These are phyloP conservation scores for Creolimax fragrantissima DNA, from an alignment of 78 protist genomes.

Conservation along the genomic window DNA sequence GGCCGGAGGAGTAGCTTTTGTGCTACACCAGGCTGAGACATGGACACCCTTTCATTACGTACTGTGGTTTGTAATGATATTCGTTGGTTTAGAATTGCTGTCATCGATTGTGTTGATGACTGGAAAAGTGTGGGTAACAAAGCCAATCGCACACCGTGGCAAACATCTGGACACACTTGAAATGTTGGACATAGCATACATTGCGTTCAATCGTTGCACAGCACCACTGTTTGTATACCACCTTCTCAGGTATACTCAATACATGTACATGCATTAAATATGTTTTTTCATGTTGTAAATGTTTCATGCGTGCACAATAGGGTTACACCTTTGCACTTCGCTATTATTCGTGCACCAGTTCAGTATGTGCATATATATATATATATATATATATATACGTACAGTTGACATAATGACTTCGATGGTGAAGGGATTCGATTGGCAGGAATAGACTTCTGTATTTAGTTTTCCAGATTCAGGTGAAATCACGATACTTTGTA, in stretches of 20 bases:
- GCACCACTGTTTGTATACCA: conserved; percentile 5
- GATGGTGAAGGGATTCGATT: too few relatives aligned
- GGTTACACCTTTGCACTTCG: not conserved
- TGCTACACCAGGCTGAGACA: not conserved
- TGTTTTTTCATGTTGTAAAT: too few relatives aligned
- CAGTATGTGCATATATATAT: too few relatives aligned
- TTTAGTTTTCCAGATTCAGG: too few relatives aligned
- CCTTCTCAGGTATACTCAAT: not conserved
- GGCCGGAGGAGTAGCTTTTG: not conserved
- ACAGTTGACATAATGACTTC: too few relatives aligned
- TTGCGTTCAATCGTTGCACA: not conserved
- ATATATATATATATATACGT: too few relatives aligned
- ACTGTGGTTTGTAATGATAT: not conserved
- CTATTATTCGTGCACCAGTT: not conserved
- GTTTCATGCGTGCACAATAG: too few relatives aligned
- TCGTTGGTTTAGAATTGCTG: not conserved
- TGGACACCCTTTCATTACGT: not conserved
- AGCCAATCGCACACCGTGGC: not conserved
- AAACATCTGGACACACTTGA: not conserved
- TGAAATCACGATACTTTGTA: not conserved
- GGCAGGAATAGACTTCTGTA: too few relatives aligned
- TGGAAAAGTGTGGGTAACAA: not conserved
- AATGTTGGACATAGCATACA: not conserved
- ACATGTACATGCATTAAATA: too few relatives aligned
- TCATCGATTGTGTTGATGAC: not conserved